These are phyloP conservation scores for Pichia rugopelliculosa DNA, from an alignment of 805 yeast species.

Conservation along the genomic window DNA sequence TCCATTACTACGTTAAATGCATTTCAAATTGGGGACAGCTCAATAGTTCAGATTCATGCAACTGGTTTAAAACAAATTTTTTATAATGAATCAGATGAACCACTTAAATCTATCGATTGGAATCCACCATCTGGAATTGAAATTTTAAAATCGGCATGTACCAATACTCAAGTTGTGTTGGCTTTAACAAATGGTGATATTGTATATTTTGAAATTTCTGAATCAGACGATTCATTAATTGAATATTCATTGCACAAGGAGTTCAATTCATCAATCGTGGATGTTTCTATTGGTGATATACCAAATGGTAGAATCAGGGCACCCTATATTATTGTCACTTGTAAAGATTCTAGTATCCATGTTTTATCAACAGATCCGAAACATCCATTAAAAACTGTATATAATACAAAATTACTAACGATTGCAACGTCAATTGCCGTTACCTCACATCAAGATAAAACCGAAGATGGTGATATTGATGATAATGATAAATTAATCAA, in stretches of 20 bases:
- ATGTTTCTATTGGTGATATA: conserved; percentile 43
- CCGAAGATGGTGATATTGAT: conserved; percentile 16
- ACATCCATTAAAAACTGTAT: conserved; percentile 49
- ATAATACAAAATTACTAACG: conserved; percentile 62
- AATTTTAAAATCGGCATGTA: conserved; percentile 53
- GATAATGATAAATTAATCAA: conserved; percentile 9
- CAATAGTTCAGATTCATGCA: conserved; percentile 66
- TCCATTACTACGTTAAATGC: conserved; percentile 59
- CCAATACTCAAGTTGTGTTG: conserved; percentile 59
- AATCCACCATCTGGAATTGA: conserved; percentile 70
- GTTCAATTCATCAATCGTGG: conserved; percentile 42
- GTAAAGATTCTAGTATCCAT: conserved; percentile 62
- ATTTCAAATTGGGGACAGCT: conserved; percentile 54
- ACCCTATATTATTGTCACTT: conserved; percentile 60
- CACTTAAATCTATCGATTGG: conserved; percentile 52
- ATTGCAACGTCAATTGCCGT: conserved; percentile 28
- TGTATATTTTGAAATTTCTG: conserved; percentile 75
- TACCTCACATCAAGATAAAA: conserved; percentile 27
- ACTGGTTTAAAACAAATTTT: conserved; percentile 60
- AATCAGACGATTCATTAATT: conserved; percentile 49
- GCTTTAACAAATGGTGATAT: conserved; percentile 68
- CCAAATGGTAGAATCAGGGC: conserved; percentile 41
- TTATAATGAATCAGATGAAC: conserved; percentile 23
- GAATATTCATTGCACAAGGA: conserved; percentile 63
- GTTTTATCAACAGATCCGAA: conserved; percentile 56